Evolutionary conservation across 371 early-diverging fungal genomes (phyloP).

Genomic region (Mortierella sp.): DNA sequence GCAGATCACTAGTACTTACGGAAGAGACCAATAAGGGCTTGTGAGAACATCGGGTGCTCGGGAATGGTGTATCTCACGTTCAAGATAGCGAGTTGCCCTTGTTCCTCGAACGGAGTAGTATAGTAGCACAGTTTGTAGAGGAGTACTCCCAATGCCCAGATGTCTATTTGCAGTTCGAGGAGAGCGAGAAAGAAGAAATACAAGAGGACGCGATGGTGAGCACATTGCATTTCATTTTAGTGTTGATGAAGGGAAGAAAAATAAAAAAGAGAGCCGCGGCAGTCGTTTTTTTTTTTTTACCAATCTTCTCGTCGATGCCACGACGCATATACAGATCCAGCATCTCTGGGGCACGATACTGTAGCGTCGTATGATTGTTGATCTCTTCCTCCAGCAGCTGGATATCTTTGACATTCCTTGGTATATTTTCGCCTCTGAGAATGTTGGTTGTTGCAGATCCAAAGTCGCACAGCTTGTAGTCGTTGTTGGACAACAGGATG

Average conservation of each 20-base stretch:
- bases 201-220: not conserved
- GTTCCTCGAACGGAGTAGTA: conserved; percentile 95
- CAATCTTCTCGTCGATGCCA: conserved; percentile 89
- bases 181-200: not conserved
- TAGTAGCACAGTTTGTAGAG: conserved; percentile 88
- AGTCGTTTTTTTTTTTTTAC: conserved; percentile 55
- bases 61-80: conserved; percentile 90
- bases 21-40: conserved; percentile 71
- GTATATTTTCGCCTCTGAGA: conserved; percentile 63
- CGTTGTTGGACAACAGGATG: conserved; percentile 59
- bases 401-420: conserved; percentile 71
- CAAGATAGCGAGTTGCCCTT: conserved; percentile 86
- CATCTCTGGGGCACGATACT: conserved; percentile 95
- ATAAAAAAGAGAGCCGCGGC: conserved; percentile 13
- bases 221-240: not conserved
- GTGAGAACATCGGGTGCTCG: conserved; percentile 74
- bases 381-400: conserved; percentile 89
- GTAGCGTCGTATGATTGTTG: conserved; percentile 87
- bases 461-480: conserved; percentile 94
- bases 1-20: too few species aligned
- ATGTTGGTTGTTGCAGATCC: conserved; percentile 86
- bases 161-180: conserved; percentile 17
- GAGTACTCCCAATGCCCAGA: conserved; percentile 90
- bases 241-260: not conserved
- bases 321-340: conserved; percentile 86